Base-by-base conservation (phyloP, 371 early-diverging fungal genomes). In the Mucor plumbeus region DNA sequence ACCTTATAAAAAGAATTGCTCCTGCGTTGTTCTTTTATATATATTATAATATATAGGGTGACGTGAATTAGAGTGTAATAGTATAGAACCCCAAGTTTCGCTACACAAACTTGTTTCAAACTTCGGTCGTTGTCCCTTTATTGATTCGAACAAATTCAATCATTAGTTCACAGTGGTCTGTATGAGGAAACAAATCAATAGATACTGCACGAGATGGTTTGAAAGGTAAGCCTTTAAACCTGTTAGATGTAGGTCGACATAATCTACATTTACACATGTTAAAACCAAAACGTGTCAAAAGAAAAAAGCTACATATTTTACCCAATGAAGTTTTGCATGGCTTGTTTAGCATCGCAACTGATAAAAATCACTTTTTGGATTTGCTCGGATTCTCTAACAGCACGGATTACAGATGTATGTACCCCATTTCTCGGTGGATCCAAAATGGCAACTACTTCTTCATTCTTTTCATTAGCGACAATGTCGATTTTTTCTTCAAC, bases 151-250 rank as follows among this genome's bases (percentile, higher is more conserved):
- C 69, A 75, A 91, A 87, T 64, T 85, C 85, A 26, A 93, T 65
- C 44, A 92, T 76, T 34, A 92, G 63, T 77, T 92, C 92, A 60
- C 77, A 85, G 60, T 87, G 88, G n/a, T 80, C 69, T 9, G 91
- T 88, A 68, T 93, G 90, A n/a, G 94, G 94, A 74, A 93, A 93
- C 40, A 92, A 55, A 70, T 93, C 94, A 19, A 93, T 81, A 7
- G 87, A 82, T 8, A 81, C 71, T 3, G 87, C 91, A 15, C 80
- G 68, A n/a, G 72, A 60, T 1, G 86, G 85, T 15, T 74, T 70
- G 77, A 92, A 92, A 4, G 90, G 88, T 8, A 17, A 14, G 7
- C 87, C 88, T 34, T 69, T 59, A 60, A 72, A 87, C 62, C 73
- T 73, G 69, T 83, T 86, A 4, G 89, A 83, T 7, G 80, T 65